Evolutionary conservation across 1,139 yeast genomes (phyloP), one percentile per base, ranked within the genome.

Genomic region (Scheffersomyces titani): DNA sequence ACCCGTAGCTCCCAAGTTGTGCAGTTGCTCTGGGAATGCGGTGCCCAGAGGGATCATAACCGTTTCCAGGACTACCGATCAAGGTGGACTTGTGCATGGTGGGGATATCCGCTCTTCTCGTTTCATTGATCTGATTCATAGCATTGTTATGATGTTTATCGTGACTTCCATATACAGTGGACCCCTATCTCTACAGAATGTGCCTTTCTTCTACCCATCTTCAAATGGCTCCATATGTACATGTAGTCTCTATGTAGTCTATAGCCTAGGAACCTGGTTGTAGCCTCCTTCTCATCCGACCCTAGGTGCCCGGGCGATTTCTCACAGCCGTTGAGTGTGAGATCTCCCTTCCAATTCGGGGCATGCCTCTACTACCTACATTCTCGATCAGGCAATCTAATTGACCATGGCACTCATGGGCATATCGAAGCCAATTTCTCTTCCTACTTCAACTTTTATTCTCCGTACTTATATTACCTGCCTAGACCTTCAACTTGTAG

Each of bases 401-500:
- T 4, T 30, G 40, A 16, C 40, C 40, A 30, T 30, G 40, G 4
- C 40, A 30, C 40, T 5, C 16, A 11, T 2, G 40, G 9, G 40
- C 40, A 11, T 9, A 4, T 30, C 40, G 40, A 16, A 11, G 40
- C 16, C 40, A 30, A 30, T 30, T 24, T 30, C 40, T 30, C 40
- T 13, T 30, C 13, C 40, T 30, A 30, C 40, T 30, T 30, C 40
- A 30, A 30, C 40, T 30, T 30, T 30, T 30, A 30, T 30, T 30
- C 40, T 30, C 16, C 13, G 3, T 30, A 30, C 40, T 11, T 30
- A 30, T 30, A 30, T 4, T 30, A 30, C 40, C 6, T 30, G 40
- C 40, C 16, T 30, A 30, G 20, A 46, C 49, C 24, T 46, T 46
- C 24, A 58, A 54, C 49, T 52, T 59, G 55, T 59, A 63, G 3